These are phyloP conservation scores for Tricholoma sp. DNA, from an alignment of 768 basidiomycete genomes.

Conservation along the genomic window DNA sequence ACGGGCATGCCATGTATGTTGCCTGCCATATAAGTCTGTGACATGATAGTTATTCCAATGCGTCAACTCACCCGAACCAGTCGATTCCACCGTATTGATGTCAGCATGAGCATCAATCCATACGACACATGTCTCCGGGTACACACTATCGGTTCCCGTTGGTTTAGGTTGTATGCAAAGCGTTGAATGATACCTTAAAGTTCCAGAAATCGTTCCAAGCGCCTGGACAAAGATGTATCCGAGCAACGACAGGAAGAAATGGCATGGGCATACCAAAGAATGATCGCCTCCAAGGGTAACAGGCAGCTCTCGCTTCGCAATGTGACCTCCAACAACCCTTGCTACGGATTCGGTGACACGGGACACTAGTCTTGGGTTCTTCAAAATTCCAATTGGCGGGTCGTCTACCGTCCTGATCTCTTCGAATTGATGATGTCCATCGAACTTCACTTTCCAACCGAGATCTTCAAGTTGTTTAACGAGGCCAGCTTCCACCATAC, in stretches of 20 bases:
- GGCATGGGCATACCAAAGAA: slow-evolving; percentile 59
- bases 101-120: slow-evolving; percentile 99
- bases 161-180: neutral
- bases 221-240: slow-evolving; percentile 34
- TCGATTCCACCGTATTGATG: slow-evolving; percentile 86
- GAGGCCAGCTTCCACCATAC: slow-evolving; percentile 84
- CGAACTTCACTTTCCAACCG: slow-evolving; percentile 87
- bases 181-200: slow-evolving; percentile 51
- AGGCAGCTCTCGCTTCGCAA: slow-evolving; percentile 73
- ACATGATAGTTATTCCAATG: slow-evolving; percentile 5
- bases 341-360: slow-evolving; percentile 77
- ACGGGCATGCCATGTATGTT: slow-evolving; percentile 99
- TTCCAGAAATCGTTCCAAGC: slow-evolving; percentile 94
- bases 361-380: slow-evolving; percentile 86
- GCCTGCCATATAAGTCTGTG: slow-evolving; percentile 36
- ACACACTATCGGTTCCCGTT: slow-evolving; percentile 35
- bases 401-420: slow-evolving; percentile 59
- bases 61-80: slow-evolving; percentile 54
- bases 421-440: slow-evolving; percentile 87
- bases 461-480: slow-evolving; percentile 67
- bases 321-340: slow-evolving; percentile 68
- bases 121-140: slow-evolving; percentile 81
- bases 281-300: slow-evolving; percentile 96
- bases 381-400: slow-evolving; percentile 83
- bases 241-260: slow-evolving; percentile 1